Evolutionary conservation across 1,139 yeast genomes (phyloP), one percentile per base, ranked within the genome.

Genomic region (Saccharomycopsis crataegensis): DNA sequence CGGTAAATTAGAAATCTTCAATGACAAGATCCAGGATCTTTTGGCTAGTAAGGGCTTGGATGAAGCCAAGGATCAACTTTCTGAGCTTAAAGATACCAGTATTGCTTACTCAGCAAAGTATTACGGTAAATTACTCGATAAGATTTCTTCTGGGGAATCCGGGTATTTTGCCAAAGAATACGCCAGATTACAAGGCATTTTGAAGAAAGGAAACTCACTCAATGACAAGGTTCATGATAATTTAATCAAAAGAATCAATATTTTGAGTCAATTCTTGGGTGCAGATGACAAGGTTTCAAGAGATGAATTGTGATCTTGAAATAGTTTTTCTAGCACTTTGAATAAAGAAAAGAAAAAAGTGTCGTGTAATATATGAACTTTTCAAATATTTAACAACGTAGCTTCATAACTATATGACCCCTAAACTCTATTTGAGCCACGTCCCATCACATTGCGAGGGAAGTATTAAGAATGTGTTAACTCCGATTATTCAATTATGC

Each of bases 101-200:
- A 53, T 50, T 22, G 62, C 57, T 43, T 54, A 60, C 37, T 60
- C 60, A 22, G 67, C 66, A 45, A 64, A 64, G 22, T 78, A 80
- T 64, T 84, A 85, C 67, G 69, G 68, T 53, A 76, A 77, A 60
- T 66, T 82, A 55, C 66, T 81, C 46, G 73, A 73, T 52, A 79
- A 79, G 65, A 64, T 80, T 33, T 66, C 73, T 49, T 70, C 73
- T 50, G 80, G 79, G 28, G 80, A 79, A 51, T 63, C 64, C 7
- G 69, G 65, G 1, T 83, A 76, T 65, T 70, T 83, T 52, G 61
- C 63, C 3, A 70, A 68, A 51, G 96, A 87, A 66, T 61, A 69
- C 40, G 62, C 64, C 4, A 76, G 95, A 61, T 72, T 86, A 52
- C 62, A 66, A 28, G 71, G 68, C 40, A 70, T 85, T 33, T 61